A percentile compares a stretch with the other conserved stretches of the same genome.
These are phyloP conservation scores for Metschnikowia kunwiensis DNA, from an alignment of 805 yeast species.

Conservation along the genomic window DNA sequence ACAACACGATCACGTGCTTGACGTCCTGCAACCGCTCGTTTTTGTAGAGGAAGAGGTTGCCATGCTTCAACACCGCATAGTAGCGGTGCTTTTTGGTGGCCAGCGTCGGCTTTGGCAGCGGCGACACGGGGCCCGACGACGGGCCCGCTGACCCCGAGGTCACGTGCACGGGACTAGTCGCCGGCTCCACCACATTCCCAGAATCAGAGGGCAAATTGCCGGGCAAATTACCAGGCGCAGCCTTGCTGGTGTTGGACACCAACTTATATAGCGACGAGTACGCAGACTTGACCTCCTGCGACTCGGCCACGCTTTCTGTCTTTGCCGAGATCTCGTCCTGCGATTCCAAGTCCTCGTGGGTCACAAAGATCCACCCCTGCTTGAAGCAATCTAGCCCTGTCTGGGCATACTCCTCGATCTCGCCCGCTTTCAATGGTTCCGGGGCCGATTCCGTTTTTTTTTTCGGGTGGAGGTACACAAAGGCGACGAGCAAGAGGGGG, in stretches of 20 bases:
- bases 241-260: slow-evolving; percentile 34
- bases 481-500: slow-evolving; percentile 49
- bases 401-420: slow-evolving; percentile 56
- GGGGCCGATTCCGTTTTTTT: slow-evolving; percentile 16
- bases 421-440: slow-evolving; percentile 52
- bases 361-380: slow-evolving; percentile 82
- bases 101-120: slow-evolving; percentile 15
- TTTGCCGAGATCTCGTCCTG: slow-evolving; percentile 46
- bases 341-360: slow-evolving; percentile 59
- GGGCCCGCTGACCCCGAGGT: not conserved
- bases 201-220: not conserved
- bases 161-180: not conserved
- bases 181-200: not conserved
- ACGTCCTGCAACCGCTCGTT: slow-evolving; percentile 64
- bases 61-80: slow-evolving; percentile 76
- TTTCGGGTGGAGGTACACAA: slow-evolving; percentile 42
- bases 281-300: slow-evolving; percentile 49
- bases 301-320: slow-evolving; percentile 42
- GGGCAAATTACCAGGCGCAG: not conserved
- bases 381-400: slow-evolving; percentile 62
- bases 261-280: slow-evolving; percentile 59
- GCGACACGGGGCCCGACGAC: slow-evolving; percentile 3
- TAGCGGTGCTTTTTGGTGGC: slow-evolving; percentile 52
- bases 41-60: slow-evolving; percentile 80
- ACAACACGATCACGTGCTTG: slow-evolving; percentile 74